A percentile compares a stretch with the other conserved stretches of the same genome.
Conservation (phyloP, 306 rosid species). For the Cicer arietinum region DNA sequence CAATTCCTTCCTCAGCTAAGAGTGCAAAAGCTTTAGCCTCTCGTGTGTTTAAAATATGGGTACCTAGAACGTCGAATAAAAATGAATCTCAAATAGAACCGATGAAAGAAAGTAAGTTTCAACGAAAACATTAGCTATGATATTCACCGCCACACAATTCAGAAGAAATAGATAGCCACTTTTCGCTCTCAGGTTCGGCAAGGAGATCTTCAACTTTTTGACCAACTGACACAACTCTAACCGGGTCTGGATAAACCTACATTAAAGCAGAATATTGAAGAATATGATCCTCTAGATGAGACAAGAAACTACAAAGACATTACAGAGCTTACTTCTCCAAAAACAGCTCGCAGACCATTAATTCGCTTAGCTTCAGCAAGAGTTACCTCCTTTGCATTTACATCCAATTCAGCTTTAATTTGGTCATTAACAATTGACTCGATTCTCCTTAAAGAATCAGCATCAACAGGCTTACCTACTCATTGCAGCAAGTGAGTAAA, state of each 20-base stretch:
- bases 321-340: constrained; percentile 82
- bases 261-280: constrained; percentile 42
- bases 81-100: constrained; percentile 39
- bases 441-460: constrained; percentile 75
- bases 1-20: constrained; percentile 96
- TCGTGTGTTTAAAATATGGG: constrained; percentile 88
- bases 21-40: constrained; percentile 96
- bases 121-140: constrained; percentile 29
- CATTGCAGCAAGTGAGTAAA: constrained; percentile 45
- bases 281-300: constrained; percentile 25
- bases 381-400: constrained; percentile 72
- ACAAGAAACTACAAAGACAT: constrained; percentile 35
- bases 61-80: constrained; percentile 61
- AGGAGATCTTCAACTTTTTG: constrained; percentile 85
- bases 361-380: constrained; percentile 79
- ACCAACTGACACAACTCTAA: constrained; percentile 89
- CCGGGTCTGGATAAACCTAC: constrained; percentile 98
- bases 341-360: constrained; percentile 93
- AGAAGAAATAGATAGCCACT: constrained; percentile 80
- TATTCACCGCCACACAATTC: constrained; percentile 91
- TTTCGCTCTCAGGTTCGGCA: constrained; percentile 71
- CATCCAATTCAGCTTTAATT: constrained; percentile 81
- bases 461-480: constrained; percentile 87
- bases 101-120: constrained; percentile 33
- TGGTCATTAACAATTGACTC: constrained; percentile 89